A percentile compares a stretch with the other conserved stretches of the same genome.
Evolutionary conservation across 768 basidiomycete species (phyloP).

Genomic region (Myochromella boudieri): DNA sequence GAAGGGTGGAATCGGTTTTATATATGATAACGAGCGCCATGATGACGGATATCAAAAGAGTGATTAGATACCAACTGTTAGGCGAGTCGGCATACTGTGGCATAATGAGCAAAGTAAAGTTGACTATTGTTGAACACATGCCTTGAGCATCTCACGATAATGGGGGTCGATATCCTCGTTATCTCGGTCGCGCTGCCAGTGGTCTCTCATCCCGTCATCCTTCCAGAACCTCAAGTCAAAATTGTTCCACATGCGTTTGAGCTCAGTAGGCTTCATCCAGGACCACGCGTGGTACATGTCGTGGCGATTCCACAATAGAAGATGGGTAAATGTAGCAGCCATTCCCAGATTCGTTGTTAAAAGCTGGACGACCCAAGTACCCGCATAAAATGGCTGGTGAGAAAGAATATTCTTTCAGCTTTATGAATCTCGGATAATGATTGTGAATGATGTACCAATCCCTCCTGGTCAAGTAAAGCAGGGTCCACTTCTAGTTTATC

Average conservation of each 20-base stretch:
- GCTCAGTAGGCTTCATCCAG: constrained; percentile 39
- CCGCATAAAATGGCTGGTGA: constrained; percentile 42
- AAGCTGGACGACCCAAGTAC: constrained; percentile 46
- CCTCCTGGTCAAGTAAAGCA: constrained; percentile 37
- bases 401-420: not conserved
- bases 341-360: constrained; percentile 45
- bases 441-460: constrained; percentile 30
- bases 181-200: constrained; percentile 14
- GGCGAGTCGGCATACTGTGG: constrained; percentile 54
- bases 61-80: constrained; percentile 52
- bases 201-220: constrained; percentile 37
- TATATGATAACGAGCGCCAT: constrained; percentile 42
- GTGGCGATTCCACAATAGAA: constrained; percentile 44
- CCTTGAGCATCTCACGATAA: constrained; percentile 53
- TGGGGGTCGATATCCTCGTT: constrained; percentile 43
- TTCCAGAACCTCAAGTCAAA: constrained; percentile 44
- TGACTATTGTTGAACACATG: constrained; percentile 17
- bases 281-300: constrained; percentile 43
- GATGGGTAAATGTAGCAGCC: constrained; percentile 48
- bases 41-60: constrained; percentile 42
- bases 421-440: too few species aligned
- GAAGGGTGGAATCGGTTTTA: constrained; percentile 46
- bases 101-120: not conserved
- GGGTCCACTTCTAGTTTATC: constrained; percentile 43
- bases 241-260: constrained; percentile 31